Evolutionary conservation across 1,284 basidiomycete genomes (phyloP).

Genomic region (Paramarasmius palmivorus): DNA sequence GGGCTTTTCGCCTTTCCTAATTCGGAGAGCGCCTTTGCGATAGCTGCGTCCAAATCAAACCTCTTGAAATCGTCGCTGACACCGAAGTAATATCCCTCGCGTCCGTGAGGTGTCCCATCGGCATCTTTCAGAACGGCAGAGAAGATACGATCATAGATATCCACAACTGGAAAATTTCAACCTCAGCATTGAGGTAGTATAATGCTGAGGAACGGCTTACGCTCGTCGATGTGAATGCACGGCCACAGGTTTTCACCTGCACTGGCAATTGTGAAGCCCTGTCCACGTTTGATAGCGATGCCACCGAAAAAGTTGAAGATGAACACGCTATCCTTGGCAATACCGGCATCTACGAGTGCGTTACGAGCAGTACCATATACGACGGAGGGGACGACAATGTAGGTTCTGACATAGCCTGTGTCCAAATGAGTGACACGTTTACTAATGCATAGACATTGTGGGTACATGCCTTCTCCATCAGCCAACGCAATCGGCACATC

Average conservation of each 20-base stretch:
- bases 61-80: neutral
- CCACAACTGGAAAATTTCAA: neutral
- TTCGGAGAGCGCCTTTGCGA: neutral
- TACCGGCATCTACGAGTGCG: neutral
- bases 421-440: neutral
- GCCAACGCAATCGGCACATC: constrained; percentile 28
- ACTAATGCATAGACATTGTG: neutral
- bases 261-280: neutral
- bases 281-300: neutral
- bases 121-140: neutral
- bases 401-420: neutral
- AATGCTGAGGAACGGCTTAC: neutral
- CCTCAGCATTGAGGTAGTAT: neutral
- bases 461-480: constrained; percentile 28
- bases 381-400: neutral
- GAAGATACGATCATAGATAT: neutral
- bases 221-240: neutral
- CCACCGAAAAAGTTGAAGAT: neutral
- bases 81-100: neutral
- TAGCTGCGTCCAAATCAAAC: neutral
- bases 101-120: neutral
- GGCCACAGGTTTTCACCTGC: neutral
- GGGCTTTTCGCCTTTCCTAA: neutral
- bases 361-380: neutral
- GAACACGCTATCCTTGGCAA: neutral